These are phyloP conservation scores for Chalciporus sp. DNA, from an alignment of 1,284 basidiomycete genomes.

Conservation along the genomic window DNA sequence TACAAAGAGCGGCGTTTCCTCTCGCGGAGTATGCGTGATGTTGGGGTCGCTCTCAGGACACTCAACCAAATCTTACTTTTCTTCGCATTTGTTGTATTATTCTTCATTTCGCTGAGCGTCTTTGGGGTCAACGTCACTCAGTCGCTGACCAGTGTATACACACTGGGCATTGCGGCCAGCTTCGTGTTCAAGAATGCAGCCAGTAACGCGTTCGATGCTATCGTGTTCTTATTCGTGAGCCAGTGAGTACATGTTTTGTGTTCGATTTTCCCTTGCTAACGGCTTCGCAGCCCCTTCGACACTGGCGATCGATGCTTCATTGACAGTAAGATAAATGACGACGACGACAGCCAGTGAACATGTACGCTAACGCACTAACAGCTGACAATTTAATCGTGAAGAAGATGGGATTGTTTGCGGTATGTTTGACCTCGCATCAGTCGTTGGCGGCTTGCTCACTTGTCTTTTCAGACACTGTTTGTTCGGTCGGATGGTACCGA, in stretches of 20 bases:
- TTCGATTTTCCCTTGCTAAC: constrained; percentile 17
- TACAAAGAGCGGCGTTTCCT: constrained; percentile 77
- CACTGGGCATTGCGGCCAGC: constrained; percentile 67
- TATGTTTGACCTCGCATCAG: constrained; percentile 31
- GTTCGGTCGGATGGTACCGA: constrained; percentile 68
- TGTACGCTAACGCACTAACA: constrained; percentile 18
- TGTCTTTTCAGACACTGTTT: constrained; percentile 55
- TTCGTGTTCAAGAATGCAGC: constrained; percentile 78
- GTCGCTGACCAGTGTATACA: constrained; percentile 69
- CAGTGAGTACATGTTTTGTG: constrained; percentile 50
- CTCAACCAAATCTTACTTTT: constrained; percentile 64
- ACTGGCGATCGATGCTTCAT: constrained; percentile 79
- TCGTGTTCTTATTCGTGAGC: constrained; percentile 79
- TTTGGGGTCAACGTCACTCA: constrained; percentile 65
- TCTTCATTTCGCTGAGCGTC: constrained; percentile 72
- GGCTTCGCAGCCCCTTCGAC: constrained; percentile 60
- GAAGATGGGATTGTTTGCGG: constrained; percentile 74
- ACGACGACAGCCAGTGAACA: background rate
- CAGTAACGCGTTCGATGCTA: constrained; percentile 70
- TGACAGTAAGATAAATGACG: constrained; percentile 47
- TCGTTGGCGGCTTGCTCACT: constrained; percentile 11
- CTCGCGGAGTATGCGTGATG: constrained; percentile 73
- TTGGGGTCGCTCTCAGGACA: constrained; percentile 61
- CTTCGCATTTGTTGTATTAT: constrained; percentile 63
- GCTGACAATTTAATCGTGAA: constrained; percentile 74